Base-by-base conservation (phyloP, 257 asterid genomes). In the Solanum pimpinellifolium region DNA sequence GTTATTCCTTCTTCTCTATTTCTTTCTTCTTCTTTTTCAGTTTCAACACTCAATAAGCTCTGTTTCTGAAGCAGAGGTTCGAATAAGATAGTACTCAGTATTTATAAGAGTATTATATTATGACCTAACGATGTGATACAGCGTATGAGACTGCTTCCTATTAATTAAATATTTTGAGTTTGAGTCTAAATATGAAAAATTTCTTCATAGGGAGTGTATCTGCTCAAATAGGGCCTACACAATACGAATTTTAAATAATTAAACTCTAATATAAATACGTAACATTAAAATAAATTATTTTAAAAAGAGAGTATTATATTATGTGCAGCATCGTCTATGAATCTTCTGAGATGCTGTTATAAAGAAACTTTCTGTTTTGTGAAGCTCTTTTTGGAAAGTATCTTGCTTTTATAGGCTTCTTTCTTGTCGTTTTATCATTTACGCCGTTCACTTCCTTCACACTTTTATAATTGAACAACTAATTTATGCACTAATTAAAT, bases 321-420 rank as follows among this genome's bases (percentile, higher is more conserved):
- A 78, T 80, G 11, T 80, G 84, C 68, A 27, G 44, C 66, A 25
- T 46, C 66, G 39, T 18, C 2, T 80, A 47, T 80, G 85, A 80
- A 80, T 80, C 85, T 80, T 80, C 41, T 87, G 66, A 74, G 87
- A 47, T 72, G 89, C 87, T 52, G 82, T 82, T 18, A 88, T 75
- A 89, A 85, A 87, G 88, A 86, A 73, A 86, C 76, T 44, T 81
- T 29, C 88, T 77, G 85, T 74, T 76, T 35, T 59, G 20, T 90
- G 90, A 88, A 31, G 56, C 90, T 88, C 86, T 68, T 87, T 82
- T 86, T 68, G 77, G 90, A 80, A 88, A 87, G 86, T 84, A 86
- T 86, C 86, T 89, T 73, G 83, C 90, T 86, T 87, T 81, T 89
- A 87, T 88, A 91, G 89, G 87, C 78, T 27, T 86, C 66, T 80